Percentiles rank a stretch among this genome's conserved stretches.
These are phyloP conservation scores for Epichloe sp. DNA, from an alignment of 2,329 filamentous ascomycete genomes.

Conservation along the genomic window DNA sequence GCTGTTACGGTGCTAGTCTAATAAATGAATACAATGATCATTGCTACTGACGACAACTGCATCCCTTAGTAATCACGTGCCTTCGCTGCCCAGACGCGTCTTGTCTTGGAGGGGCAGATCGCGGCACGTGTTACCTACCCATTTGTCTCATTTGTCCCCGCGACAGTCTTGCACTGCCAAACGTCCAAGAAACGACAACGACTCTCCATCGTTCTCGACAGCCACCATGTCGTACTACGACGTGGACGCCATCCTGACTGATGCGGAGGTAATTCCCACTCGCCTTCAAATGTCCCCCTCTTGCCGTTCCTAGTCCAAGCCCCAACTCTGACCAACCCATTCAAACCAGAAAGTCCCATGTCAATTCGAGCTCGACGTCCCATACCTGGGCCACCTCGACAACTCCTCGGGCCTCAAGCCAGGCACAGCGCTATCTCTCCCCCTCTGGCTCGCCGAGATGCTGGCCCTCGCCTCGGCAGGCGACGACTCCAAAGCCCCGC, in stretches of 20 bases:
- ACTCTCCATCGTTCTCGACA: not conserved
- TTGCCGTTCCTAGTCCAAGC: too few species aligned
- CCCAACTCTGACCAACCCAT: not conserved
- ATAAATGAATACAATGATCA: too few species aligned
- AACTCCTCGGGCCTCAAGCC: conserved; percentile 68
- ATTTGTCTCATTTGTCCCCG: not conserved
- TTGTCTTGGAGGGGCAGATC: too few species aligned
- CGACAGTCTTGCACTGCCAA: not conserved
- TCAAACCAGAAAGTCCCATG: conserved; percentile 72
- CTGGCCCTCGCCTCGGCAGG: conserved; percentile 55
- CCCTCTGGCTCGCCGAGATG: conserved; percentile 91
- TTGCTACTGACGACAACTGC: too few species aligned
- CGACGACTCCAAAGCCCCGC: conserved; percentile 41
- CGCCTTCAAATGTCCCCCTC: too few species aligned
- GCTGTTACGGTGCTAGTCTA: too few species aligned
- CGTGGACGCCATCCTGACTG: conserved; percentile 71
- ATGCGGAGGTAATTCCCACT: conserved; percentile 50
- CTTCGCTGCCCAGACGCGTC: too few species aligned
- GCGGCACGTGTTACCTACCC: not conserved
- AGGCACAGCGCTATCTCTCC: conserved; percentile 63
- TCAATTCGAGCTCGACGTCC: conserved; percentile 83
- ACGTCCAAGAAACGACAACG: not conserved
- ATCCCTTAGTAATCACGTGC: too few species aligned
- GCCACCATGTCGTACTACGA: conserved; percentile 63
- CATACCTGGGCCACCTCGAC: conserved; percentile 78